Evolutionary conservation across 495 filamentous ascomycete genomes (phyloP).

Genomic region (Penicillium arizonense): DNA sequence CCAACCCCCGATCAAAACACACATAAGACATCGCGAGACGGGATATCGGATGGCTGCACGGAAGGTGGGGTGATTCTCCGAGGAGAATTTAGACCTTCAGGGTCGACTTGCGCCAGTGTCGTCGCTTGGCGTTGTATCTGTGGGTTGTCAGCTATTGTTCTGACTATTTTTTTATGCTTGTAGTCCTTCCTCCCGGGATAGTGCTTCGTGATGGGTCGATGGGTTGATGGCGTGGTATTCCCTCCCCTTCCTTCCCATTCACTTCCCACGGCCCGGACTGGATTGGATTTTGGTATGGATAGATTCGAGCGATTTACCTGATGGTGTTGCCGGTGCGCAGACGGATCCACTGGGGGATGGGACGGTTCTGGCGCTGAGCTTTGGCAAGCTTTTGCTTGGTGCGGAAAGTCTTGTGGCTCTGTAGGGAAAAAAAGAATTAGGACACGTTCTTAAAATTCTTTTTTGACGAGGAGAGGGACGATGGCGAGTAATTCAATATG

Average conservation of each 20-base stretch:
- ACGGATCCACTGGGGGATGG: conserved; percentile 99
- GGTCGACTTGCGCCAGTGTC: conserved; percentile 99
- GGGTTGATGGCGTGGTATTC: not conserved
- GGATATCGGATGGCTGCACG: conserved; percentile 11
- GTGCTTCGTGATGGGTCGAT: not conserved
- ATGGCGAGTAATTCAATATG: conserved; percentile 1
- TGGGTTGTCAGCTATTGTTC: conserved; percentile 21
- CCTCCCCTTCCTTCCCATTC: not conserved
- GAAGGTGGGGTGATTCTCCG: conserved; percentile 12
- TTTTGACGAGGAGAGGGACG: conserved; percentile 8
- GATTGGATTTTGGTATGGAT: conserved; percentile 3
- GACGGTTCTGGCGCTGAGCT: conserved; percentile 99
- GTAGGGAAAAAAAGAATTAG: conserved; percentile 22
- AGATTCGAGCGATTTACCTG: conserved; percentile 61
- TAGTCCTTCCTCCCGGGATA: not conserved
- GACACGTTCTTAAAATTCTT: conserved; percentile 4
- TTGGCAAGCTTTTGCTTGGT: conserved; percentile 99
- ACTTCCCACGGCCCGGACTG: not conserved
- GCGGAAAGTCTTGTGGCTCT: conserved; percentile 99
- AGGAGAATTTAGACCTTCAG: conserved; percentile 79
- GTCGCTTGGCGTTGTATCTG: conserved; percentile 99
- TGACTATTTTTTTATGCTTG: not conserved
- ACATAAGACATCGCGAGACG: conserved; percentile 10
- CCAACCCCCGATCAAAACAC: conserved; percentile 1
- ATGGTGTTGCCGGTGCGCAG: conserved; percentile 98